Percentiles rank a stretch among this genome's conserved stretches.
phyloP scores from a whole-genome alignment of 73 alveolate genomes.

The Durusdinium trenchii region DNA sequence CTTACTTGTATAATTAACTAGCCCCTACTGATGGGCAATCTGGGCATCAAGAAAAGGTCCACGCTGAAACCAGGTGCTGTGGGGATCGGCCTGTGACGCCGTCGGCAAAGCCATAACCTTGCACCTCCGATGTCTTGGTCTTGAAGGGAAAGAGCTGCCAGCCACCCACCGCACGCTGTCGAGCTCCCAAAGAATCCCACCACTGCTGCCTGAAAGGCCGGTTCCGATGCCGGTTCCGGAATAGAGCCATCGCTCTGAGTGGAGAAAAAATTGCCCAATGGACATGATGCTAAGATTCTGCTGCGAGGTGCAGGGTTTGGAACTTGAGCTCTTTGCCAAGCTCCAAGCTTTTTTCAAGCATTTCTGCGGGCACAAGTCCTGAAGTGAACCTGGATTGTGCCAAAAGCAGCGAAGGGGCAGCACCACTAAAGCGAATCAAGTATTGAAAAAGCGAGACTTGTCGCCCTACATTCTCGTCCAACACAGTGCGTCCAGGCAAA shows the following conservation, averaged over 20 bases:
- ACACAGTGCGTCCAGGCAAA: background rate
- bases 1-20: too few relatives aligned
- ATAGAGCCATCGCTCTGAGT: too few relatives aligned
- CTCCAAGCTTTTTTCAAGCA: conserved; percentile 63
- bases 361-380: conserved; percentile 60
- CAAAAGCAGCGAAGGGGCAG: background rate
- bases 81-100: conserved; percentile 52
- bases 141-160: conserved; percentile 94
- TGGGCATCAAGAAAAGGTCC: too few relatives aligned
- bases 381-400: conserved; percentile 5
- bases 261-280: too few relatives aligned
- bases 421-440: background rate
- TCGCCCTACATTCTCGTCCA: background rate
- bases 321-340: conserved; percentile 55
- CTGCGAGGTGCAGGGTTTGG: conserved; percentile 32
- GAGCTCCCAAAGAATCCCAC: conserved; percentile 83
- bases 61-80: too few relatives aligned
- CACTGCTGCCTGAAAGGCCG: conserved; percentile 93
- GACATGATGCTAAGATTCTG: too few relatives aligned
- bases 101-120: conserved; percentile 78
- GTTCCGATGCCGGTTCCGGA: too few relatives aligned
- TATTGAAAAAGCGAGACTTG: background rate
- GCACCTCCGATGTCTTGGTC: conserved; percentile 36
- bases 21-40: too few relatives aligned
- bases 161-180: conserved; percentile 79